These are phyloP conservation scores for Pachysandra terminalis DNA, from an alignment of 164 flowering plant genomes.

Conservation along the genomic window DNA sequence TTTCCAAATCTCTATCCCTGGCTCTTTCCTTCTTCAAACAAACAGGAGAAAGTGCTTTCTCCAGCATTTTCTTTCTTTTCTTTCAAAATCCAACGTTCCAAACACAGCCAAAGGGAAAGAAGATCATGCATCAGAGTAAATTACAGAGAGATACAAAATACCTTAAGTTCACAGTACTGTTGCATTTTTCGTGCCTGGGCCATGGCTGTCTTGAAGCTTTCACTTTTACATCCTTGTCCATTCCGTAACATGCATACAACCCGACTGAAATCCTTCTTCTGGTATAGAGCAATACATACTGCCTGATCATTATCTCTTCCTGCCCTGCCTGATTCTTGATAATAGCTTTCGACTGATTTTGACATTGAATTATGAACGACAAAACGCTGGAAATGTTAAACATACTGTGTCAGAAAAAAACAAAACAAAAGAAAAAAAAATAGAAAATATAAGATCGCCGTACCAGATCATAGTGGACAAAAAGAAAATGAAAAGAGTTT, in stretches of 20 bases:
- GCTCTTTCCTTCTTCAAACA: too few relatives aligned
- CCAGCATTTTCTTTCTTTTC: too few relatives aligned
- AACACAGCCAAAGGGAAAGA: too few relatives aligned
- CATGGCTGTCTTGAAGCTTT: conserved; percentile 70
- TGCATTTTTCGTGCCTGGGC: conserved; percentile 86
- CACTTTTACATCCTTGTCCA: conserved; percentile 55
- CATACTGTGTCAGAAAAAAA: background rate
- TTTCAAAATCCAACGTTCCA: too few relatives aligned
- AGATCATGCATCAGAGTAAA: background rate
- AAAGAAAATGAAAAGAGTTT: background rate
- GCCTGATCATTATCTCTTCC: conserved; percentile 86
- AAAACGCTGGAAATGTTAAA: conserved; percentile 63
- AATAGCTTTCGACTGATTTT: conserved; percentile 97
- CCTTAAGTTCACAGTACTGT: conserved; percentile 90
- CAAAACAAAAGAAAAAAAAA: background rate
- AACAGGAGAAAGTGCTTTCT: too few relatives aligned
- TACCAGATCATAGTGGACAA: background rate
- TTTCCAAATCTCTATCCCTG: too few relatives aligned
- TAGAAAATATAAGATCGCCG: background rate
- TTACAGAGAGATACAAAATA: conserved; percentile 6
- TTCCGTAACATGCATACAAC: conserved; percentile 84
- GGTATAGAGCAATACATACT: conserved; percentile 74
- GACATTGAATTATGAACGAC: conserved; percentile 91
- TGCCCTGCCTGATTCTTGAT: conserved; percentile 97
- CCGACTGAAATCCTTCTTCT: conserved; percentile 95